Evolutionary conservation across 495 filamentous ascomycete species (phyloP).

Genomic region (Penicillium simplicissimum): DNA sequence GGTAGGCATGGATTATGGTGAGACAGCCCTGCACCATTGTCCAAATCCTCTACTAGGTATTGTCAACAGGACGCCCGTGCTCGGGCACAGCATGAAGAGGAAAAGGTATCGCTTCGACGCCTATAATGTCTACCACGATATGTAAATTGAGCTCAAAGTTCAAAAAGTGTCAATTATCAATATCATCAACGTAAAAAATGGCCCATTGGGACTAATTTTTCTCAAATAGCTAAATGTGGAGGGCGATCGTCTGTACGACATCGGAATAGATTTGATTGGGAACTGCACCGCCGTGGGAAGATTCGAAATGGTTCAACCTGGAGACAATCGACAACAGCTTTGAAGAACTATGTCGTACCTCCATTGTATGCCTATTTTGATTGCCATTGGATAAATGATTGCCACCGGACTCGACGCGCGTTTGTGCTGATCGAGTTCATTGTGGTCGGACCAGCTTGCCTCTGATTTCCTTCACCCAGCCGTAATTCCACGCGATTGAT

Average conservation of each 20-base stretch:
- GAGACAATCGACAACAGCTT: not conserved
- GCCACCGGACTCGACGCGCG: not conserved
- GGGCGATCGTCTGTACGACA: not conserved
- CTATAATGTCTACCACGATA: too few species aligned
- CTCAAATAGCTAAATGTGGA: not conserved
- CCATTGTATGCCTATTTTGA: not conserved
- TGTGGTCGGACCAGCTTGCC: not conserved
- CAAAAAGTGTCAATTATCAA: not conserved
- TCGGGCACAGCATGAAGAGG: too few species aligned
- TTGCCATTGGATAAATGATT: not conserved
- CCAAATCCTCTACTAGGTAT: not conserved
- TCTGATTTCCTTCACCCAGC: not conserved
- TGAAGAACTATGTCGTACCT: not conserved
- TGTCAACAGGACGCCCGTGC: too few species aligned
- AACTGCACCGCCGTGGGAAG: not conserved
- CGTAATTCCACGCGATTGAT: too few species aligned
- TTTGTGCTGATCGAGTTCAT: not conserved
- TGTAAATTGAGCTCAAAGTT: too few species aligned
- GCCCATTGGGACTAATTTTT: too few species aligned
- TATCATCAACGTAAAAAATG: not conserved
- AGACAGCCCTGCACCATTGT: constrained; percentile 19
- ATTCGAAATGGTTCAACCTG: constrained; percentile 12
- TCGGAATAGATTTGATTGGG: constrained; percentile 25
- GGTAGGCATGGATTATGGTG: constrained; percentile 16
- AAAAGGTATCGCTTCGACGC: too few species aligned